phyloP scores from a whole-genome alignment of 1,139 yeast species.

The Diutina scorzettiae region DNA sequence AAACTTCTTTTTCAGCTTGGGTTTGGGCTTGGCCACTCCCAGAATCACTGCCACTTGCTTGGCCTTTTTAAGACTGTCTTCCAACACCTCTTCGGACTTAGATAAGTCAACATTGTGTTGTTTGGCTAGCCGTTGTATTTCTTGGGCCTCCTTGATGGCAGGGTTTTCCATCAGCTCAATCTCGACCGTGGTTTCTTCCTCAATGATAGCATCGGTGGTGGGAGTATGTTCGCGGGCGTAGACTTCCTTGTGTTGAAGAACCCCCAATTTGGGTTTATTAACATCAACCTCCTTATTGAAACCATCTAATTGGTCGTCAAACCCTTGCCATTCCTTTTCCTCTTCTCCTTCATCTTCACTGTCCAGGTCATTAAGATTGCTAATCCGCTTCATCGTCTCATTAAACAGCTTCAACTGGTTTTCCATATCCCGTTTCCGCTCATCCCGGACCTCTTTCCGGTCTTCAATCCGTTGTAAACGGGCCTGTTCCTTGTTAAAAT shows the following conservation, averaged over 20 bases:
- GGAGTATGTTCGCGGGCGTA: constrained; percentile 32
- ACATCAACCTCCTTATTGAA: constrained; percentile 10
- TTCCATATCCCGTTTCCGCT: constrained; percentile 53
- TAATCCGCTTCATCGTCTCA: constrained; percentile 19
- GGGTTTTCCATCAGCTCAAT: constrained; percentile 46
- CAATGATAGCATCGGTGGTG: constrained; percentile 31
- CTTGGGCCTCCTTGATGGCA: constrained; percentile 19
- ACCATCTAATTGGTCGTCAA: constrained; percentile 10
- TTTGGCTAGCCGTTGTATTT: constrained; percentile 42
- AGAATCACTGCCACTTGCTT: constrained; percentile 59
- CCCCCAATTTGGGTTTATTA: constrained; percentile 20
- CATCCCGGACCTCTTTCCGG: constrained; percentile 57
- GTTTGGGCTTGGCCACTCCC: constrained; percentile 35
- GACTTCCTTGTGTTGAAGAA: constrained; percentile 29
- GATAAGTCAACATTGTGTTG: constrained; percentile 52
- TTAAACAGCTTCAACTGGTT: constrained; percentile 49
- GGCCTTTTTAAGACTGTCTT: constrained; percentile 56
- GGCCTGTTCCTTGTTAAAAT: constrained; percentile 63
- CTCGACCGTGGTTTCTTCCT: constrained; percentile 49
- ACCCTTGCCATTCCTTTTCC: constrained; percentile 16
- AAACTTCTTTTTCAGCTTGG: constrained; percentile 52
- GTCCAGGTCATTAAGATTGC: constrained; percentile 28
- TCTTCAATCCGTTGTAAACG: constrained; percentile 66
- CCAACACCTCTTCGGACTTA: constrained; percentile 47
- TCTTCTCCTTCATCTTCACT: constrained; percentile 15